Base-by-base conservation (phyloP, 2,329 filamentous ascomycete genomes). In the Fusarium sp. region DNA sequence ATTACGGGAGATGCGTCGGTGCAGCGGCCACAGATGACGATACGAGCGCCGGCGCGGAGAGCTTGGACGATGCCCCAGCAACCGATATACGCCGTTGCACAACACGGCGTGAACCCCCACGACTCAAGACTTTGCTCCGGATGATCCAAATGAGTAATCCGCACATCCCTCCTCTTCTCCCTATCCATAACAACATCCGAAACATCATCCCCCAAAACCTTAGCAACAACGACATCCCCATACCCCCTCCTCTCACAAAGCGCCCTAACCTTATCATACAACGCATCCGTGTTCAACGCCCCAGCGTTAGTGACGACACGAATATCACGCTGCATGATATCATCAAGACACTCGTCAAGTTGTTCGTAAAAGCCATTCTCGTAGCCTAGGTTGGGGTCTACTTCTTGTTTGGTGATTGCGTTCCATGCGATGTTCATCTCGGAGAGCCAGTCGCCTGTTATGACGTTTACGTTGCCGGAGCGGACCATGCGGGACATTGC, bases 1-100 rank as follows among this genome's bases (percentile, higher is more conserved):
- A 89, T 87, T 0, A 87, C 85, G 0, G 84, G 85, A 4, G 81
- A 83, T 0, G 85, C 84, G 66, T 85, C 84, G 1, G 83, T 80
- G 2, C 83, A 83, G 6, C 84, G 79, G 0, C 84, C 84, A 54
- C 83, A 85, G 4, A 86, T 80, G 46, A 86, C 77, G 23, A 86
- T 84, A 20, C 84, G 79, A 2, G 83, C 84, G 0, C 83, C 83
- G 1, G 69, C 71, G 6, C 77, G 73, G 2, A 86, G 75, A 4
- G 79, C 84, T 24, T 77, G 76, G 8, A 80, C 78, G 16, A 87
- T 86, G 6, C 80, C 84, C 56, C 83, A 77, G 16, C 82, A 83
- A 1, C 87, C 86, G 4, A 87, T 80, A 60, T 88, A 87, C 6
- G 81, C 84, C 8, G 71, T 75, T 9, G 73, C 76, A 12, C 70